Evolutionary conservation across 305 asterid species (phyloP).

Genomic region (Coffea humblotiana): DNA sequence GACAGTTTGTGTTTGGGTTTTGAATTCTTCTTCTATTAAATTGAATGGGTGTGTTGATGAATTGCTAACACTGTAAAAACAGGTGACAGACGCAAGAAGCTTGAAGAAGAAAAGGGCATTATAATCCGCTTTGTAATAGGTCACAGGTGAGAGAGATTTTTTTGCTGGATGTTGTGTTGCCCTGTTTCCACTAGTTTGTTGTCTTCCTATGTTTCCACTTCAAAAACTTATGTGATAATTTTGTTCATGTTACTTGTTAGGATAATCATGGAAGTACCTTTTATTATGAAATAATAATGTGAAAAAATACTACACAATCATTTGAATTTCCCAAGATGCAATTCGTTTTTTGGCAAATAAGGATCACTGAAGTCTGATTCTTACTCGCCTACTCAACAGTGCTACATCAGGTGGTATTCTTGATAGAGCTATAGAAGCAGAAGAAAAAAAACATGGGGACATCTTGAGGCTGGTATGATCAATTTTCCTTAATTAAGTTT

Average conservation of each 20-base stretch:
- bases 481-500: not conserved
- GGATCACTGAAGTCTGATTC: not conserved
- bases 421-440: conserved; percentile 90
- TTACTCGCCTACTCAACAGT: conserved; percentile 35
- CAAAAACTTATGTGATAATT: not conserved
- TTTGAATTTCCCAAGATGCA: not conserved
- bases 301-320: not conserved
- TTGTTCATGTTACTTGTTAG: not conserved
- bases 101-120: conserved; percentile 86
- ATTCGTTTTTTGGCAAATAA: not conserved
- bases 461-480: conserved; percentile 67
- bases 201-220: not conserved
- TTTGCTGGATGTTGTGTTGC: not conserved
- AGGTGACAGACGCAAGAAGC: conserved; percentile 76
- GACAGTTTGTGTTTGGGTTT: not conserved
- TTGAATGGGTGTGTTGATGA: conserved; percentile 10
- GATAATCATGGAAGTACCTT: not conserved
- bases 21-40: conserved; percentile 10
- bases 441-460: conserved; percentile 81
- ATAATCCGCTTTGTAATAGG: conserved; percentile 86
- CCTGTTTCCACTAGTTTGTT: not conserved
- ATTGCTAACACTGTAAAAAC: conserved; percentile 17
- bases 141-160: conserved; percentile 57
- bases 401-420: conserved; percentile 92
- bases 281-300: not conserved